phyloP scores from a whole-genome alignment of 805 yeast species.

The Candida manassasensis region DNA sequence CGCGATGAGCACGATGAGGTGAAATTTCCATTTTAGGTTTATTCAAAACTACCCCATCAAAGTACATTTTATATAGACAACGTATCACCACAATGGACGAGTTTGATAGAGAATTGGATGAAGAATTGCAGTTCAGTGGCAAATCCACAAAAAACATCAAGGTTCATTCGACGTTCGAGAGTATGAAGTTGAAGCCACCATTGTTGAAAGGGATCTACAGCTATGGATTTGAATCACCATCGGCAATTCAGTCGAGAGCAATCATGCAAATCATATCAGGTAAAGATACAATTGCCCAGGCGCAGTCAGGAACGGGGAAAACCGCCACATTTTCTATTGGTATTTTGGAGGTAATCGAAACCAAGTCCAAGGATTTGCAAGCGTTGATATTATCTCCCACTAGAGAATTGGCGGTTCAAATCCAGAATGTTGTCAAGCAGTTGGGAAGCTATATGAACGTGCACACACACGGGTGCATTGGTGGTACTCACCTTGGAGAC shows the following conservation, averaged over 20 bases:
- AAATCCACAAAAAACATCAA: slow-evolving; percentile 49
- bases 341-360: slow-evolving; percentile 80
- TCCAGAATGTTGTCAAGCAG: slow-evolving; percentile 79
- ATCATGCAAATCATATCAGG: slow-evolving; percentile 92
- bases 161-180: slow-evolving; percentile 44
- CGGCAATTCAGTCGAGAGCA: slow-evolving; percentile 97
- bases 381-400: slow-evolving; percentile 93
- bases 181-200: slow-evolving; percentile 38
- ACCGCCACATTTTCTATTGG: slow-evolving; percentile 97
- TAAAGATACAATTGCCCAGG: slow-evolving; percentile 95
- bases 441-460: slow-evolving; percentile 86
- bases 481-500: slow-evolving; percentile 81
- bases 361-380: slow-evolving; percentile 69
- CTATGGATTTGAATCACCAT: slow-evolving; percentile 93
- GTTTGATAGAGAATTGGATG: slow-evolving; percentile 56
- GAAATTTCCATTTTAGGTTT: neutral
- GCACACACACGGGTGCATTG: slow-evolving; percentile 86
- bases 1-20: slow-evolving; percentile 1
- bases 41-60: neutral
- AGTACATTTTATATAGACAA: neutral
- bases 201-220: slow-evolving; percentile 60
- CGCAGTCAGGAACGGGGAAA: slow-evolving; percentile 99
- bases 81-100: slow-evolving; percentile 32
- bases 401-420: slow-evolving; percentile 92
- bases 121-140: slow-evolving; percentile 42